Percentiles rank a stretch among this genome's conserved stretches.
phyloP scores from a whole-genome alignment of 2,329 filamentous ascomycete genomes.

The Rutstroemia sp. region DNA sequence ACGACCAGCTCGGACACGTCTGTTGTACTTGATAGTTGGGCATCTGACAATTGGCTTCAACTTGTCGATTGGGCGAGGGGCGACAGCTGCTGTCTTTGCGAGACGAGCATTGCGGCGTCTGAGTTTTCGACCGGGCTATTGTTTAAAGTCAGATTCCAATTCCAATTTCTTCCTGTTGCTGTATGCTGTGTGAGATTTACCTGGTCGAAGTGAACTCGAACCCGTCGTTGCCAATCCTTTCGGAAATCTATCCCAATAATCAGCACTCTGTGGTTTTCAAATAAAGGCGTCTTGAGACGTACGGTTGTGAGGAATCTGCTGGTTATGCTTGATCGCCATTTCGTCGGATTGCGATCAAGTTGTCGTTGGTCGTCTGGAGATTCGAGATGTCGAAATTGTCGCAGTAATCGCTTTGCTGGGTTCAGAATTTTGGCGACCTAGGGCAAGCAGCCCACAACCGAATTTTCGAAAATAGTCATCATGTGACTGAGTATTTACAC shows the following conservation, averaged over 20 bases:
- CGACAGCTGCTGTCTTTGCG: slow-evolving; percentile 90
- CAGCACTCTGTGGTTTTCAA: slow-evolving; percentile 26
- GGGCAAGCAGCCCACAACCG: slow-evolving; percentile 11
- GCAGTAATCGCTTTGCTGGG: slow-evolving; percentile 11
- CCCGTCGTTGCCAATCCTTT: slow-evolving; percentile 99
- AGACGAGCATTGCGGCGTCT: slow-evolving; percentile 85
- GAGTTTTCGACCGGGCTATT: slow-evolving; percentile 91
- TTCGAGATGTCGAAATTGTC: slow-evolving; percentile 16
- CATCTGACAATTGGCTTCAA: slow-evolving; percentile 94
- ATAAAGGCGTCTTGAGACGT: slow-evolving; percentile 37
- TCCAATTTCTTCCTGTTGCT: slow-evolving; percentile 19
- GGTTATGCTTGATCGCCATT: slow-evolving; percentile 98
- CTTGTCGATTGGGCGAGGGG: slow-evolving; percentile 95
- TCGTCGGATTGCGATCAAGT: slow-evolving; percentile 26
- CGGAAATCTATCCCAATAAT: slow-evolving; percentile 68
- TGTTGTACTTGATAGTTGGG: slow-evolving; percentile 99
- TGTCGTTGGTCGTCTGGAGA: slow-evolving; percentile 19
- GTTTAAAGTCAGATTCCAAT: slow-evolving; percentile 24
- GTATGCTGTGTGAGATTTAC: slow-evolving; percentile 45
- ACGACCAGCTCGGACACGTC: slow-evolving; percentile 89
- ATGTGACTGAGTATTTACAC: slow-evolving; percentile 2
- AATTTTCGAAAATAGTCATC: slow-evolving; percentile 7
- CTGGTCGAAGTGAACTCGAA: slow-evolving; percentile 99
- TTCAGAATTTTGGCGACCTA: slow-evolving; percentile 10
- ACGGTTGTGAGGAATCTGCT: slow-evolving; percentile 96